Conservation (phyloP, 192 early-diverging fungal species). For the Gaertneriomyces sp. region DNA sequence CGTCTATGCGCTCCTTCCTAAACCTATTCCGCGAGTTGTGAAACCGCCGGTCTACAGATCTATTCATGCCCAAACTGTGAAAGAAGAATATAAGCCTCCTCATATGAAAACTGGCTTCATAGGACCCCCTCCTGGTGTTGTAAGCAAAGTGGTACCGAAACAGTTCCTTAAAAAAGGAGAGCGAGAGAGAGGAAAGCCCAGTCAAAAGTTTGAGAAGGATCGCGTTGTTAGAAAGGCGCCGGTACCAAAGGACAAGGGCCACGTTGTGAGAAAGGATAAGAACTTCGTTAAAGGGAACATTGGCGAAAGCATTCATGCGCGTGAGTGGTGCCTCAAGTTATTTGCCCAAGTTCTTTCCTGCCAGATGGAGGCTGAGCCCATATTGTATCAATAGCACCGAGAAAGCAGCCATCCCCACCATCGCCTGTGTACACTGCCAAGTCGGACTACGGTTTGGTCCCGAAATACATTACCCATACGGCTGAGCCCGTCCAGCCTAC, state of each 20-base stretch:
- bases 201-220: constrained; percentile 24
- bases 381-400: constrained; percentile 24
- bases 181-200: constrained; percentile 25
- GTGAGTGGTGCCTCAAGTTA: constrained; percentile 25
- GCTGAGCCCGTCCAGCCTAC: neutral
- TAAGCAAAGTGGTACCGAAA: constrained; percentile 33
- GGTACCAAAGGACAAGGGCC: constrained; percentile 38
- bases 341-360: neutral
- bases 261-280: constrained; percentile 33
- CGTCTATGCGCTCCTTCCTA: constrained; percentile 51
- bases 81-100: constrained; percentile 36
- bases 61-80: constrained; percentile 44
- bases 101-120: constrained; percentile 50
- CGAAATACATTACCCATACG: neutral
- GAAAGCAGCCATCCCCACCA: constrained; percentile 34
- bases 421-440: constrained; percentile 25
- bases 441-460: neutral
- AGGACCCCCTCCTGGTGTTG: constrained; percentile 37
- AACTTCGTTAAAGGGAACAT: constrained; percentile 54
- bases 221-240: constrained; percentile 46
- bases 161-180: constrained; percentile 51
- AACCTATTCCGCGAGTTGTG: constrained; percentile 32
- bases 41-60: constrained; percentile 42
- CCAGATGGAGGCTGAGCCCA: neutral
- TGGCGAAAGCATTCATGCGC: constrained; percentile 54